Base-by-base conservation (phyloP, 345 rosid species). In the Salix exigua region DNA sequence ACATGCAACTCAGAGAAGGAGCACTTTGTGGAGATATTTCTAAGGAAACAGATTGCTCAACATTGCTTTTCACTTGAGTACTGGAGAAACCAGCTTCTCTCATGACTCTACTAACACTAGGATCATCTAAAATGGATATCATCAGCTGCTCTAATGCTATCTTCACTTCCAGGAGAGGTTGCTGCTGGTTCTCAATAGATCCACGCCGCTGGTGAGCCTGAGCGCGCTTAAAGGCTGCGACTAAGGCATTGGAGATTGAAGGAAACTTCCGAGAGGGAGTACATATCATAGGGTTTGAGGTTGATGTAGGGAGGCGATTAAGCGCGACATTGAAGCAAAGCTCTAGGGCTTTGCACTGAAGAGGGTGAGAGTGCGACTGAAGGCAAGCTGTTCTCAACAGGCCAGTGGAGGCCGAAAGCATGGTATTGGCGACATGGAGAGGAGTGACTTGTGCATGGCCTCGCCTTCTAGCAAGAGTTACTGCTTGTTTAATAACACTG, bases 241-340 rank as follows among this genome's bases (percentile, higher is more conserved):
- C 88, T 19, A 90, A 80, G 55, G 93, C 94, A 74, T 90, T 90
- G 9, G 97, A 92, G 75, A 90, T 87, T 0, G 93, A 87, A 60
- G 93, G 93, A 68, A 35, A 77, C 31, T 77, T 78, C 6, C 44
- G 80, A 10, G 69, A 38, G 63, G 78, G 89, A 11, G 81, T 55
- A 30, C 75, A 82, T 73, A 86, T 79, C 64, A 84, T 79, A 46
- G 88, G 91, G 60, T 77, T 78, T 3, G 90, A 88, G 0, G 88
- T 70, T 9, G 84, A 73, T 3, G 92, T 88, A 0, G 94, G 94
- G 16, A 90, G 87, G 28, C 97, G 84, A 72, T 92, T 90, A 73
- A 92, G 92, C 37, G 97, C 91, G 21, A 90, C 94, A 73, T 90
- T 92, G 83, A 92, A 90, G 86, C 97, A 92, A 35, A 92, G 91